Percentiles rank a stretch among this genome's conserved stretches.
Conservation (phyloP, 2,329 filamentous ascomycete genomes). For the Tolypocladium guangdongense region DNA sequence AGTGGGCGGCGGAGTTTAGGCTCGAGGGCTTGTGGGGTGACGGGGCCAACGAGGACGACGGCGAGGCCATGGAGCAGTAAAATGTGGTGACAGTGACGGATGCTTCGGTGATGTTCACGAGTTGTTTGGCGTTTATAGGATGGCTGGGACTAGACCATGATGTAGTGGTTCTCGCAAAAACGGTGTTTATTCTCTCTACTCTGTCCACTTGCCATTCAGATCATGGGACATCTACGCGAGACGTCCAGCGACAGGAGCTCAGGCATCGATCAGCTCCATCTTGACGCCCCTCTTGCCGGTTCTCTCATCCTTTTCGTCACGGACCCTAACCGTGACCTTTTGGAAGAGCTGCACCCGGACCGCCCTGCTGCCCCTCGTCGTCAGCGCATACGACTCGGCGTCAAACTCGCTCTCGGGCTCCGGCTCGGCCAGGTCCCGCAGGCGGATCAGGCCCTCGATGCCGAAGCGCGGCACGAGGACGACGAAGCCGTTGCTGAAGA, state of each 20-base stretch:
- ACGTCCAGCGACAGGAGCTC: slow-evolving; percentile 1
- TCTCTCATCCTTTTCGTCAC: slow-evolving; percentile 83
- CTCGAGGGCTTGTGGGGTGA: slow-evolving; percentile 87
- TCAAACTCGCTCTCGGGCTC: slow-evolving; percentile 79
- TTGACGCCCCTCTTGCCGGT: slow-evolving; percentile 93
- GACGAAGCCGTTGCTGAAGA: slow-evolving; percentile 95
- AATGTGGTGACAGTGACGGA: slow-evolving; percentile 3
- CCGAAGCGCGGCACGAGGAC: slow-evolving; percentile 94
- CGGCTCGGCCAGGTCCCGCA: slow-evolving; percentile 69
- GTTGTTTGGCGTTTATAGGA: slow-evolving; percentile 20
- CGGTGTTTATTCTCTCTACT: not conserved
- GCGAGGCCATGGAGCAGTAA: slow-evolving; percentile 43
- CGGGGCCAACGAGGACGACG: slow-evolving; percentile 23
- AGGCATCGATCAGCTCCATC: slow-evolving; percentile 49
- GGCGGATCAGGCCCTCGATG: slow-evolving; percentile 81
- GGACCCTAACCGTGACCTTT: slow-evolving; percentile 80
- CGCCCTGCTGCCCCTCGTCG: slow-evolving; percentile 42
- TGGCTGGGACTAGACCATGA: slow-evolving; percentile 16
- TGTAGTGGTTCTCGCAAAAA: not conserved
- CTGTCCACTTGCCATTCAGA: not conserved
- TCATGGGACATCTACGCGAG: slow-evolving; percentile 2
- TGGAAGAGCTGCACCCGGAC: slow-evolving; percentile 74
- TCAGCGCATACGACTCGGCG: slow-evolving; percentile 71
- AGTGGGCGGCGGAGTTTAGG: slow-evolving; percentile 93
- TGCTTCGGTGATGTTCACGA: slow-evolving; percentile 1